These are phyloP conservation scores for Potentilla sterilis DNA, from an alignment of 306 rosid species.

Conservation along the genomic window DNA sequence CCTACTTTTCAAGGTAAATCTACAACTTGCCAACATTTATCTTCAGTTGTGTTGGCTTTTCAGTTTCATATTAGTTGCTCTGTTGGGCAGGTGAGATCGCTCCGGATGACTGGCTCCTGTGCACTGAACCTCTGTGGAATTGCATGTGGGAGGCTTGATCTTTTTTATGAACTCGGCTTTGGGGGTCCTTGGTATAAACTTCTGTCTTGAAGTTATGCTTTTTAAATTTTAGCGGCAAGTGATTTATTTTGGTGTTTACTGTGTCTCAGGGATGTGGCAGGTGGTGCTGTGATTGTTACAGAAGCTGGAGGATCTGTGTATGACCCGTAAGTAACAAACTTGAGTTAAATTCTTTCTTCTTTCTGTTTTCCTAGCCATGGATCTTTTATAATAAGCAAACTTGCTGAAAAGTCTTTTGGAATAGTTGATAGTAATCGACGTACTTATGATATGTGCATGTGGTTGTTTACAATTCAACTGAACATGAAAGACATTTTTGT, in stretches of 20 bases:
- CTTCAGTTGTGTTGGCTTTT: conserved; percentile 8
- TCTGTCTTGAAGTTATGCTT: neutral
- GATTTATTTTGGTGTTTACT: conserved; percentile 10
- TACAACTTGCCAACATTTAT: conserved; percentile 17
- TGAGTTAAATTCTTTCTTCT: conserved; percentile 12
- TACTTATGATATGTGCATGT: conserved; percentile 22
- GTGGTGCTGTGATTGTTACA: conserved; percentile 86
- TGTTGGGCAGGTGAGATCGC: conserved; percentile 78
- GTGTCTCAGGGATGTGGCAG: conserved; percentile 89
- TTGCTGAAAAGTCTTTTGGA: neutral
- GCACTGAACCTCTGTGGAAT: conserved; percentile 95
- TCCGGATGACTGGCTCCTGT: conserved; percentile 89
- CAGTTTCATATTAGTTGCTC: conserved; percentile 15
- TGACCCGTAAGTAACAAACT: conserved; percentile 83
- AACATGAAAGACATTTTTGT: conserved; percentile 17
- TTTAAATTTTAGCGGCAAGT: neutral
- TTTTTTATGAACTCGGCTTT: conserved; percentile 63
- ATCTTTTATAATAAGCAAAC: conserved; percentile 15
- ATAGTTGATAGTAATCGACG: conserved; percentile 15
- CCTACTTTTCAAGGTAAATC: conserved; percentile 79
- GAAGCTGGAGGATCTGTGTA: conserved; percentile 94
- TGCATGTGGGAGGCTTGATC: conserved; percentile 93
- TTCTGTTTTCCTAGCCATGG: conserved; percentile 15
- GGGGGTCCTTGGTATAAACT: conserved; percentile 92
- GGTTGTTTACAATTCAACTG: neutral